Conservation (phyloP, 306 rosid species). For the Trifolium fragiferum region DNA sequence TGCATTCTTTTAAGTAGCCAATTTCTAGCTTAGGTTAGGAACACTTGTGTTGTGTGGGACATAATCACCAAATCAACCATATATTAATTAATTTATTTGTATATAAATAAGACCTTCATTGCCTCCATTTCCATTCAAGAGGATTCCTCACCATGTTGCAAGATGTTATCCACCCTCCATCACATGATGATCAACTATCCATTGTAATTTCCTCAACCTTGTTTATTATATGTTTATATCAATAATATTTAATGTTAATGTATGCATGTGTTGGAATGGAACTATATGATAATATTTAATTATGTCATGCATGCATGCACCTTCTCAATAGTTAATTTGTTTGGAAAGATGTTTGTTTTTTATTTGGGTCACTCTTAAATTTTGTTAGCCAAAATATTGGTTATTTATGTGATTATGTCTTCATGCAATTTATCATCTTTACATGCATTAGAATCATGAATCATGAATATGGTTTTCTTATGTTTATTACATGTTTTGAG, state of each 20-base stretch:
- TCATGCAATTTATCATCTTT: slow-evolving; percentile 17
- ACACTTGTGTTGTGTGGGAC: background rate
- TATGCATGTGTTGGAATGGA: slow-evolving; percentile 31
- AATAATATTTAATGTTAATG: slow-evolving; percentile 19
- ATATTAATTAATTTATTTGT: background rate
- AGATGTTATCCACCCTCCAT: slow-evolving; percentile 62
- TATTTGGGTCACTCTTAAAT: background rate
- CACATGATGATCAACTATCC: slow-evolving; percentile 52
- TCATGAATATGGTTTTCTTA: slow-evolving; percentile 28
- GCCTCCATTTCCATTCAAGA: slow-evolving; percentile 13
- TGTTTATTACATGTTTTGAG: slow-evolving; percentile 37
- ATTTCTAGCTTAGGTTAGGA: background rate
- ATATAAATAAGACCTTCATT: slow-evolving; percentile 8
- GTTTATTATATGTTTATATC: background rate
- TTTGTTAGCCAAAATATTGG: background rate
- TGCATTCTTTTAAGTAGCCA: slow-evolving; percentile 42
- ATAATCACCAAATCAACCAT: slow-evolving; percentile 8
- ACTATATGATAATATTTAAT: slow-evolving; percentile 1
- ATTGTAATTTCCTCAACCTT: slow-evolving; percentile 52
- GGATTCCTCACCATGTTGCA: slow-evolving; percentile 59
- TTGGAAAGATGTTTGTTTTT: background rate
- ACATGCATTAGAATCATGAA: slow-evolving; percentile 24
- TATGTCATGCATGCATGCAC: slow-evolving; percentile 30
- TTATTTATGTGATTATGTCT: background rate
- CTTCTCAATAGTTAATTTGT: background rate